phyloP scores from a whole-genome alignment of 306 rosid genomes.

The Lathyrus tuberosus region DNA sequence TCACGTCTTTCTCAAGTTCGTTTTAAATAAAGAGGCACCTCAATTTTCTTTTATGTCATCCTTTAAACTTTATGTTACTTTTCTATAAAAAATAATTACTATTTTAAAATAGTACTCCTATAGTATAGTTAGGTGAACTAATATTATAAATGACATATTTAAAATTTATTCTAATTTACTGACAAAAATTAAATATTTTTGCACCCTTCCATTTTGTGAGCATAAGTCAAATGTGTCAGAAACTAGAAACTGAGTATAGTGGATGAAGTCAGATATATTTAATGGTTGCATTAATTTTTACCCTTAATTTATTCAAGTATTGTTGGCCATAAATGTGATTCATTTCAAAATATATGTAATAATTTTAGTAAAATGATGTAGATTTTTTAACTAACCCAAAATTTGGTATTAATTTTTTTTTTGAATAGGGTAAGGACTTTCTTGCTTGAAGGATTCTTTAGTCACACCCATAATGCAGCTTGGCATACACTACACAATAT shows the following conservation, averaged over 20 bases:
- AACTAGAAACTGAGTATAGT: slow-evolving; percentile 18
- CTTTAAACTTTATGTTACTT: too few relatives aligned
- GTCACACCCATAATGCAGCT: slow-evolving; percentile 97
- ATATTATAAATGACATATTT: neutral
- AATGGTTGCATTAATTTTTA: slow-evolving; percentile 38
- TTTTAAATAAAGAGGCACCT: neutral
- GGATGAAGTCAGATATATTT: slow-evolving; percentile 29
- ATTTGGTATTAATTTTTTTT: neutral
- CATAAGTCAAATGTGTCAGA: slow-evolving; percentile 42
- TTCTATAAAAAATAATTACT: too few relatives aligned
- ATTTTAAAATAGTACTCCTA: neutral
- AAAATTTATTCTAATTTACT: neutral
- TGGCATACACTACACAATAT: slow-evolving; percentile 98
- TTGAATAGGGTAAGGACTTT: slow-evolving; percentile 71
- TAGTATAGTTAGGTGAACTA: neutral
- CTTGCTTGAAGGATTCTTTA: slow-evolving; percentile 87
- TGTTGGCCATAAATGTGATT: slow-evolving; percentile 30
- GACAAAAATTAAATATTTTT: slow-evolving; percentile 3
- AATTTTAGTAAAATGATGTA: neutral
- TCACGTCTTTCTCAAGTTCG: neutral
- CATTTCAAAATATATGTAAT: slow-evolving; percentile 26
- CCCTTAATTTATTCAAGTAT: slow-evolving; percentile 22
- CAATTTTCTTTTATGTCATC: too few relatives aligned
- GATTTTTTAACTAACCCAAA: slow-evolving; percentile 17
- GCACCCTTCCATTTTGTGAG: slow-evolving; percentile 13